Evolutionary conservation across 345 rosid genomes (phyloP).

Genomic region (Citrus hindsii): DNA sequence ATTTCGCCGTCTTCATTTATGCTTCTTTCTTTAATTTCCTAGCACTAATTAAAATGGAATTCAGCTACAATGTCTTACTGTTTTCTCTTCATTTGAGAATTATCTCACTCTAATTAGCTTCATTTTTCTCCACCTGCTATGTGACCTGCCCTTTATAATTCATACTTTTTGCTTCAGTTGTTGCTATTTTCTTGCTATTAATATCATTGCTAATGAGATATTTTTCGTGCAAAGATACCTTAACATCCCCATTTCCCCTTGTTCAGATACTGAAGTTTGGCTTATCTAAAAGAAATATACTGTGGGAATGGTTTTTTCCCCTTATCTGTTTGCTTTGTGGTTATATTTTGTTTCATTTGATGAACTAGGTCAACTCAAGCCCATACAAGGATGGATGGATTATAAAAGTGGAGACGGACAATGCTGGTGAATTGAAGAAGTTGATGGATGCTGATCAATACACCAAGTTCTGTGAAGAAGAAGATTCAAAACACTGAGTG

Average conservation of each 20-base stretch:
- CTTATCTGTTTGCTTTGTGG: not conserved
- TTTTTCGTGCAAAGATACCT: not conserved
- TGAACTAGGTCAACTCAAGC: conserved; percentile 67
- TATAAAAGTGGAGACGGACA: conserved; percentile 64
- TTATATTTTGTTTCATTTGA: not conserved
- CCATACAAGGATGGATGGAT: conserved; percentile 90
- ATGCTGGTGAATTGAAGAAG: conserved; percentile 51
- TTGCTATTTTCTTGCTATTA: not conserved
- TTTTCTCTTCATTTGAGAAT: not conserved
- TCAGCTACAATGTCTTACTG: not conserved
- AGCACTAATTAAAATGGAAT: not conserved
- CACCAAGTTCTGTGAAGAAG: conserved; percentile 91
- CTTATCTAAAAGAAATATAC: not conserved
- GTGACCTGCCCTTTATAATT: not conserved
- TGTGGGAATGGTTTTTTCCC: not conserved
- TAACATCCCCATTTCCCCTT: not conserved
- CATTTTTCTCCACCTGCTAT: not conserved
- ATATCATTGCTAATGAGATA: too few relatives aligned
- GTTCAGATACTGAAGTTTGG: not conserved
- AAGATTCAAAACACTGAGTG: conserved; percentile 73
- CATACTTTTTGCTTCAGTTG: not conserved
- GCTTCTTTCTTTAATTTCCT: not conserved
- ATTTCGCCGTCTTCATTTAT: not conserved
- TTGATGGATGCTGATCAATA: conserved; percentile 80
- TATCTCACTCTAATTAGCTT: not conserved